phyloP scores from a whole-genome alignment of 1,139 yeast species.

The Hemisphaericaspora lyxosophila region DNA sequence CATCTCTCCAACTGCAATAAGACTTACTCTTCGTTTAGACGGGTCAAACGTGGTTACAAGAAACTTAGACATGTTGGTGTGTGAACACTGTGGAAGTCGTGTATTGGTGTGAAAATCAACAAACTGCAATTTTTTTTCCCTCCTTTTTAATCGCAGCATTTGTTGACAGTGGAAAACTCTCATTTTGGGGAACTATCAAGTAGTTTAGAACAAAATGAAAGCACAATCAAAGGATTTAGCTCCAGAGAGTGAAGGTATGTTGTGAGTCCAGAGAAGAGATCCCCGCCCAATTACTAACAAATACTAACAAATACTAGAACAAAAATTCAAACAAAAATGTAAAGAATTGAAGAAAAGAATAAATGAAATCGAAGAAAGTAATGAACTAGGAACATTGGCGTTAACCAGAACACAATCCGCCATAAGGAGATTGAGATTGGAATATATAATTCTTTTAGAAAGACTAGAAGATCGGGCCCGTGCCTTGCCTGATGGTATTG shows the following conservation, averaged over 20 bases:
- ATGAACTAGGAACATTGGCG: constrained; percentile 76
- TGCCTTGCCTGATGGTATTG: constrained; percentile 32
- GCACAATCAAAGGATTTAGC: constrained; percentile 28
- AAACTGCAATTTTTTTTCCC: background rate
- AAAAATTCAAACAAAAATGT: constrained; percentile 59
- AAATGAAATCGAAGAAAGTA: constrained; percentile 72
- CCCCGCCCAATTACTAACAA: background rate
- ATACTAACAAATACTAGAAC: constrained; percentile 23
- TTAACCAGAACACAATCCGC: constrained; percentile 76
- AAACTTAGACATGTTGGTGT: constrained; percentile 4
- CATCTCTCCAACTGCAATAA: background rate
- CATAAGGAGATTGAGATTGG: constrained; percentile 76
- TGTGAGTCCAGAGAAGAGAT: no score
- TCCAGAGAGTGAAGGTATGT: constrained; percentile 47
- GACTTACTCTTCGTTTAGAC: constrained; percentile 9
- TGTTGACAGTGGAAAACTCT: no score
- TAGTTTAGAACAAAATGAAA: no score
- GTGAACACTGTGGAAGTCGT: background rate
- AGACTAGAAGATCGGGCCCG: constrained; percentile 64
- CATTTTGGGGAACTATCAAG: no score
- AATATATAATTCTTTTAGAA: constrained; percentile 77
- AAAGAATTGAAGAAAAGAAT: constrained; percentile 72
- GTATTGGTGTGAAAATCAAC: background rate
- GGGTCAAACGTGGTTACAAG: constrained; percentile 7
- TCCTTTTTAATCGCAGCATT: no score